These are phyloP conservation scores for Xylaria sp. DNA, from an alignment of 2,329 filamentous ascomycete species.

Conservation along the genomic window DNA sequence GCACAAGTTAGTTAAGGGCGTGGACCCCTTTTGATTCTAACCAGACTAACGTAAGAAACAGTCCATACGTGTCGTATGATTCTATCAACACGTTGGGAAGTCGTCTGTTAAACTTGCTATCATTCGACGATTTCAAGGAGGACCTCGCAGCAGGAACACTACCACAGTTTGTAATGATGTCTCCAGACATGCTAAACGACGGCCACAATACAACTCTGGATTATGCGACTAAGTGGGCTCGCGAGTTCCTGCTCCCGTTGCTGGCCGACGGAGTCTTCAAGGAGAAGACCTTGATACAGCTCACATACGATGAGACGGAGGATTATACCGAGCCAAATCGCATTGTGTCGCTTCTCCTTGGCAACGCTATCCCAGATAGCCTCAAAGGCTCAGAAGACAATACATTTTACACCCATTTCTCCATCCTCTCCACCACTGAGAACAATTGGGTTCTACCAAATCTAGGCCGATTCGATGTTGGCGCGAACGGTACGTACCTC, in stretches of 20 bases:
- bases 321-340: conserved; percentile 69
- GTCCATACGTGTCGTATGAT: conserved; percentile 47
- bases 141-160: conserved; percentile 59
- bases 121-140: conserved; percentile 61
- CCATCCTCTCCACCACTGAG: conserved; percentile 55
- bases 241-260: conserved; percentile 69
- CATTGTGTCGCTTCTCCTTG: conserved; percentile 71
- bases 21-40: background rate
- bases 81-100: conserved; percentile 43
- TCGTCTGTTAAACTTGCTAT: conserved; percentile 63
- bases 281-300: conserved; percentile 72
- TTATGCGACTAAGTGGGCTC: conserved; percentile 69
- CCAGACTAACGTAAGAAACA: conserved; percentile 20
- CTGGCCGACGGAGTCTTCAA: conserved; percentile 70
- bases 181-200: conserved; percentile 66
- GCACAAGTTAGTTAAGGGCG: conserved; percentile 39
- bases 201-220: conserved; percentile 74
- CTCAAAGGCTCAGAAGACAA: conserved; percentile 68
- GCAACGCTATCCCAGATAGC: conserved; percentile 67
- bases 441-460: conserved; percentile 68
- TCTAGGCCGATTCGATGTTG: conserved; percentile 38
- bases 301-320: conserved; percentile 80
- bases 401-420: conserved; percentile 68
- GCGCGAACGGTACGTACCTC: conserved; percentile 39
- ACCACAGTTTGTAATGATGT: conserved; percentile 68